phyloP scores from a whole-genome alignment of 306 rosid species.

The Cucurbita ficifolia region DNA sequence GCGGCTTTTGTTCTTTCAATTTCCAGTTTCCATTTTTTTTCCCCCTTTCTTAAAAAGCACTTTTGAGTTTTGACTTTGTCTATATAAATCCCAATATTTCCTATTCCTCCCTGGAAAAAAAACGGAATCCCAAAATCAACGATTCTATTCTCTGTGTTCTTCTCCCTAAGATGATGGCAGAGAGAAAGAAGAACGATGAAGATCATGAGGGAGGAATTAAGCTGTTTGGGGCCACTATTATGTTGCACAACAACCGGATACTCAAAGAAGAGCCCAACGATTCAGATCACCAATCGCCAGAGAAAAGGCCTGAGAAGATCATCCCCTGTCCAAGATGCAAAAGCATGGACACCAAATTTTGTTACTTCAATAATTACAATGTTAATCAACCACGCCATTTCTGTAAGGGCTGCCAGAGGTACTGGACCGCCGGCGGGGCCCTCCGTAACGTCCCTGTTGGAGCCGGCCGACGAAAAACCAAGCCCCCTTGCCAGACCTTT shows the following conservation, averaged over 20 bases:
- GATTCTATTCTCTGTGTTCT: neutral
- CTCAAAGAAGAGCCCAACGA: neutral
- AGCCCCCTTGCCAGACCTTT: conserved; percentile 28
- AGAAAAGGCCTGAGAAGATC: conserved; percentile 58
- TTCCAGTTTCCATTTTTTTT: neutral
- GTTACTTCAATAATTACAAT: conserved; percentile 87
- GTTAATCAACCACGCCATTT: conserved; percentile 90
- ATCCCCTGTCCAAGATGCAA: conserved; percentile 83
- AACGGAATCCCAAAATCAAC: neutral
- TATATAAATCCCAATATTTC: neutral
- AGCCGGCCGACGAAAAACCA: conserved; percentile 65
- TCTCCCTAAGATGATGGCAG: conserved; percentile 23
- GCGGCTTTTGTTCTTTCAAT: conserved; percentile 19
- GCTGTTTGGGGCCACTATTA: conserved; percentile 72
- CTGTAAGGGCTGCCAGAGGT: conserved; percentile 79
- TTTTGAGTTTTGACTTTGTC: neutral
- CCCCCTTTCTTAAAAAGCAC: neutral
- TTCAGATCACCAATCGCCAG: conserved; percentile 6
- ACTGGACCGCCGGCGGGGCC: conserved; percentile 95
- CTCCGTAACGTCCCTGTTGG: conserved; percentile 78
- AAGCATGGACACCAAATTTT: conserved; percentile 90
- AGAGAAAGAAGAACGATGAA: conserved; percentile 15
- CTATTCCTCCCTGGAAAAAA: neutral
- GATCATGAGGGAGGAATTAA: conserved; percentile 38
- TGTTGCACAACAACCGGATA: conserved; percentile 20